Evolutionary conservation across 1,284 basidiomycete genomes (phyloP), one percentile per base, ranked within the genome.

Genomic region (Microbotryum intermedium): DNA sequence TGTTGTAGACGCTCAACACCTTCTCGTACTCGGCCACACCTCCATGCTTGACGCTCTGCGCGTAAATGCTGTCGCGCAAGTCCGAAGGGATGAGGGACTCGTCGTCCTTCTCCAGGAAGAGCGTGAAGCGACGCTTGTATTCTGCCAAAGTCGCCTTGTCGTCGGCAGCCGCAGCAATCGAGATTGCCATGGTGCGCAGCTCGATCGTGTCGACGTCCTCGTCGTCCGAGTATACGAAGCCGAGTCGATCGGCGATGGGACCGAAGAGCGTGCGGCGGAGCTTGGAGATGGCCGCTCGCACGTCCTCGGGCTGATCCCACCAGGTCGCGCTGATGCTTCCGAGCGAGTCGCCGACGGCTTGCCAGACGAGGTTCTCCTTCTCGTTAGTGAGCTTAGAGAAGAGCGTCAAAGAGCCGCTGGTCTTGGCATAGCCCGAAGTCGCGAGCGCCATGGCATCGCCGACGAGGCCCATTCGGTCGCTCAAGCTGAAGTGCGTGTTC

Each of bases 1-100:
- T 84, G 71, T 83, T 79, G 73, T 85, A 85, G 45, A 92, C 81
- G 56, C 78, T 77, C 66, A 86, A 80, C 7, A 88, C 78, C 54
- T 84, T 83, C 57, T 89, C 82, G 74, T 86, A 95, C 74, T 94
- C 91, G 52, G 78, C 78, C 52, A 78, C 78, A 20, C 88, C 90
- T 55, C 91, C 91, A 71, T 85, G 77, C 71, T 81, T 81, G 58
- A 88, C 84, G 51, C 82, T 83, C 80, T 84, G 65, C 2, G 64
- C 50, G 55, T 47, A 69, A 26, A 70, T 70, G 26, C 63, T 63
- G 13, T 50, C 30, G 25, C 64, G 62, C 42, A 72, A 60, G 58
- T 77, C 76, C 9, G 72, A 71, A 57, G 90, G 88, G 66, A 97
- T 90, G 57, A 76, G 79, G 6, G 84, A 85, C 67, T 88, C 84